These are phyloP conservation scores for Oldenlandia corymbosa DNA, from an alignment of 257 asterid species.

Conservation along the genomic window DNA sequence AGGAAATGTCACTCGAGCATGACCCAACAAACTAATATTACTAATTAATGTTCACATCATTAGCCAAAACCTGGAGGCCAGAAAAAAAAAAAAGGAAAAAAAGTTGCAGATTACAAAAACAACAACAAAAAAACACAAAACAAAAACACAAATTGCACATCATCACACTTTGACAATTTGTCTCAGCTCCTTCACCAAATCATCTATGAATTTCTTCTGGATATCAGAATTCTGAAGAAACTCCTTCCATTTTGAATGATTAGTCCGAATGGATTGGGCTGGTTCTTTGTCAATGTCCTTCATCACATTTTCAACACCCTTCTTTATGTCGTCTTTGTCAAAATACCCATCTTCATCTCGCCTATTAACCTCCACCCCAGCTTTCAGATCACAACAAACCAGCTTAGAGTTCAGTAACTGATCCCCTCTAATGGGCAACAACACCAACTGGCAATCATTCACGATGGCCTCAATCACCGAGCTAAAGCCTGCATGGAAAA, in stretches of 20 bases:
- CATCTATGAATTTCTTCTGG: slow-evolving; percentile 30
- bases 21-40: no score
- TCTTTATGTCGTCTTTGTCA: slow-evolving; percentile 30
- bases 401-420: slow-evolving; percentile 34
- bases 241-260: slow-evolving; percentile 43
- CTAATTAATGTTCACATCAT: no score
- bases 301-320: slow-evolving; percentile 34
- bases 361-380: slow-evolving; percentile 50
- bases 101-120: no score
- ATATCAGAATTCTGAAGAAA: slow-evolving; percentile 26
- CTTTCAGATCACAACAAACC: slow-evolving; percentile 35
- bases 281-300: slow-evolving; percentile 17
- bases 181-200: slow-evolving; percentile 31
- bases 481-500: slow-evolving; percentile 53
- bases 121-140: not conserved
- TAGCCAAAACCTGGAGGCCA: no score
- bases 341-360: slow-evolving; percentile 52
- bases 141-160: not conserved
- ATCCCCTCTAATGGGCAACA: slow-evolving; percentile 29
- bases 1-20: no score
- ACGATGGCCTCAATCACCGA: slow-evolving; percentile 45
- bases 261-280: slow-evolving; percentile 20
- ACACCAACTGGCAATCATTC: slow-evolving; percentile 48
- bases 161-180: slow-evolving; percentile 8
- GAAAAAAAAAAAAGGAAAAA: no score